phyloP scores from a whole-genome alignment of 176 grass and related monocot genomes.

The Paspalum vaginatum region DNA sequence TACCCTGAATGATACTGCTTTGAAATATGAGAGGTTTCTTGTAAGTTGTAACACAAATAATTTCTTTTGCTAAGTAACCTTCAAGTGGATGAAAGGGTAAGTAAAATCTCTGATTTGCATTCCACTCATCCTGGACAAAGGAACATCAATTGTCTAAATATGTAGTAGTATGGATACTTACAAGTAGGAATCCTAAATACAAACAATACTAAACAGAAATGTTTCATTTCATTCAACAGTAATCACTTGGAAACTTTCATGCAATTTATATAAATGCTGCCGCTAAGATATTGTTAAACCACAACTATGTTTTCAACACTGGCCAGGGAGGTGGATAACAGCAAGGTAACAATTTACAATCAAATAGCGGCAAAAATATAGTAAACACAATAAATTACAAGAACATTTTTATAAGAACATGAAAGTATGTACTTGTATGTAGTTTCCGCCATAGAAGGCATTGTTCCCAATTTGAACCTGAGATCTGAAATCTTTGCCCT shows the following conservation, averaged over 20 bases:
- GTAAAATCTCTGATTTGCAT: background rate
- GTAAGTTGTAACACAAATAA: slow-evolving; percentile 2
- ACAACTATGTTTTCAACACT: background rate
- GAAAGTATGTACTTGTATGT: slow-evolving; percentile 69
- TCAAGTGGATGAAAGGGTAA: slow-evolving; percentile 6
- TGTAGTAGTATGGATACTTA: background rate
- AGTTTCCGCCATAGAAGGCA: slow-evolving; percentile 72
- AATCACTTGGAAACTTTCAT: background rate
- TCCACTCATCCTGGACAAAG: background rate
- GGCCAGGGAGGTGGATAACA: background rate
- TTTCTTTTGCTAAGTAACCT: background rate
- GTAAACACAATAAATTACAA: background rate
- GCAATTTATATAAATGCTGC: background rate
- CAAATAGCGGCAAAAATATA: background rate
- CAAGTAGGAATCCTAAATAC: background rate
- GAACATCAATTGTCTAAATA: background rate
- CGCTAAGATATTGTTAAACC: background rate
- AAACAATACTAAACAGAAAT: slow-evolving; percentile 3
- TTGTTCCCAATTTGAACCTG: slow-evolving; percentile 64
- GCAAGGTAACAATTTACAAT: background rate
- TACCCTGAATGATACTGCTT: slow-evolving; percentile 6
- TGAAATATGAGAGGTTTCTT: slow-evolving; percentile 19
- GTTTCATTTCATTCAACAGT: background rate
- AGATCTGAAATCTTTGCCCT: slow-evolving; percentile 81
- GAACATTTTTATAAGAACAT: background rate